Conservation (phyloP, 345 rosid species). For the Draba incana region DNA sequence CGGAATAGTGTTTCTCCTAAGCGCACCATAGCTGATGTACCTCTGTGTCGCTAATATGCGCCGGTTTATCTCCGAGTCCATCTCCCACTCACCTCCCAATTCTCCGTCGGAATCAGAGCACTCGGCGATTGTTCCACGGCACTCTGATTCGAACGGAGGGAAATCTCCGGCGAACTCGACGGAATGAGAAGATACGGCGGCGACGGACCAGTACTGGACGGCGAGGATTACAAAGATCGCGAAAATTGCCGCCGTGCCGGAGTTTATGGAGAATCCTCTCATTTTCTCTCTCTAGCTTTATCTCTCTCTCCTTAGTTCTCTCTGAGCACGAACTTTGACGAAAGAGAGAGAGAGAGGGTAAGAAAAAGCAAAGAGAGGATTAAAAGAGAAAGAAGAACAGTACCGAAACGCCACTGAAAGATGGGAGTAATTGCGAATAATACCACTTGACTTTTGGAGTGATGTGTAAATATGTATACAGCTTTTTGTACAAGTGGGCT, state of each 20-base stretch:
- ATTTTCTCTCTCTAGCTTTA: background rate
- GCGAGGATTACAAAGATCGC: constrained; percentile 48
- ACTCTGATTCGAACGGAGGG: constrained; percentile 51
- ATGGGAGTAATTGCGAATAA: constrained; percentile 15
- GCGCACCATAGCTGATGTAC: constrained; percentile 94
- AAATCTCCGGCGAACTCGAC: constrained; percentile 46
- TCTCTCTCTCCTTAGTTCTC: too few relatives aligned
- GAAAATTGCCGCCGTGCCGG: constrained; percentile 37
- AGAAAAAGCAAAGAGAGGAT: constrained; percentile 6
- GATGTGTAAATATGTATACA: constrained; percentile 5
- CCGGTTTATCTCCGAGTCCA: constrained; percentile 80
- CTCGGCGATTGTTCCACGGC: constrained; percentile 71
- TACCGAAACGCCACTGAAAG: constrained; percentile 38
- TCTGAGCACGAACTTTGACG: constrained; percentile 29
- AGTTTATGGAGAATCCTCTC: constrained; percentile 36
- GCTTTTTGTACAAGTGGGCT: constrained; percentile 35
- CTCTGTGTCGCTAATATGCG: constrained; percentile 66
- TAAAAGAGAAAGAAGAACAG: constrained; percentile 19
- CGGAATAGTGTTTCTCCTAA: constrained; percentile 74
- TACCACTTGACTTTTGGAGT: constrained; percentile 45
- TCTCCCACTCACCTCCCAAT: constrained; percentile 63
- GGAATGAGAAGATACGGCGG: constrained; percentile 41
- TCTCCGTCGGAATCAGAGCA: constrained; percentile 49
- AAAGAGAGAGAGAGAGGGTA: constrained; percentile 4
- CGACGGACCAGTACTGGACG: constrained; percentile 41